These are phyloP conservation scores for Myxozyma vanderwaltii DNA, from an alignment of 805 yeast genomes.

Conservation along the genomic window DNA sequence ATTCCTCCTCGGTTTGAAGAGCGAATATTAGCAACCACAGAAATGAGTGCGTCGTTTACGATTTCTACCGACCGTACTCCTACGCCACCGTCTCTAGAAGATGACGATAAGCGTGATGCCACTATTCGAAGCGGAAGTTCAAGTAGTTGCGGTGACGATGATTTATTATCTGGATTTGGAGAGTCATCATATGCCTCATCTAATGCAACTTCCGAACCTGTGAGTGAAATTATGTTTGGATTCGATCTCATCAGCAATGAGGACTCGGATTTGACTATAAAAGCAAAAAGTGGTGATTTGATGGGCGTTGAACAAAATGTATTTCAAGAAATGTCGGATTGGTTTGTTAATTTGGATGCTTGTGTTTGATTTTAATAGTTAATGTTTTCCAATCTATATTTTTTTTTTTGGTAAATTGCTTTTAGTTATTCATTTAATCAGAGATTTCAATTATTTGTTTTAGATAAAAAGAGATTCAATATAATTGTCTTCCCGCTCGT, in stretches of 20 bases:
- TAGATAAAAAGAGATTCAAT: not conserved
- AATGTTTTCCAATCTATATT: no score
- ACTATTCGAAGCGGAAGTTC: not conserved
- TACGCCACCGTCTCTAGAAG: not conserved
- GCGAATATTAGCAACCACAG: not conserved
- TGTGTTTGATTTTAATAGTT: not conserved
- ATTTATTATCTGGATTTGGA: not conserved
- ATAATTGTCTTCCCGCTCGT: not conserved
- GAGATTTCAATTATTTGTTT: not conserved
- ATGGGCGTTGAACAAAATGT: constrained; percentile 10
- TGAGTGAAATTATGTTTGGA: not conserved
- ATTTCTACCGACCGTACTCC: not conserved
- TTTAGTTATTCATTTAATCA: no score
- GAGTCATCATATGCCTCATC: not conserved
- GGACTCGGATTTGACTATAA: not conserved
- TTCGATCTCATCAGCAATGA: not conserved
- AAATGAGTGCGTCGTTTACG: not conserved
- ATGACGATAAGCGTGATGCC: not conserved
- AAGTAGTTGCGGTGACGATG: not conserved
- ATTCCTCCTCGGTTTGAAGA: not conserved
- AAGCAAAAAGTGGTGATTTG: not conserved
- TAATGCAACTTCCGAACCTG: not conserved
- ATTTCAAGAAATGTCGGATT: constrained; percentile 7
- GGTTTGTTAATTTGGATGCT: constrained; percentile 1
- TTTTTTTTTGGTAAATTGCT: no score